A percentile compares a stretch with the other conserved stretches of the same genome.
Evolutionary conservation across 805 yeast genomes (phyloP).

Genomic region (Cyberlindnera suaveolens): DNA sequence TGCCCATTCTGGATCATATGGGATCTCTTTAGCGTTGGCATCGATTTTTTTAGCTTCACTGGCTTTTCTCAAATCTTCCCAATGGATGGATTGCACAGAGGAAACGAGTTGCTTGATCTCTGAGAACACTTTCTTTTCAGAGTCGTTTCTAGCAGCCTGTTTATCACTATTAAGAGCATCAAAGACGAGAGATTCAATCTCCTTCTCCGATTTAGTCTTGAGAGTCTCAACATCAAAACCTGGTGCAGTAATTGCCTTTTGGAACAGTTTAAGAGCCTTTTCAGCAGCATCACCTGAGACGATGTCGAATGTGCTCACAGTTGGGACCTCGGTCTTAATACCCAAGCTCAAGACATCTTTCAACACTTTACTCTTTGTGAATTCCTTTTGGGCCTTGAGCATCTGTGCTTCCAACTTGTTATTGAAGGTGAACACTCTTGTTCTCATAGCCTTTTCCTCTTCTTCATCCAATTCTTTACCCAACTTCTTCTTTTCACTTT

Average conservation of each 20-base stretch:
- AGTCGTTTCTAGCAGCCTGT: conserved; percentile 22
- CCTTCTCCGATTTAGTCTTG: conserved; percentile 10
- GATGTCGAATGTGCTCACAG: conserved; percentile 7
- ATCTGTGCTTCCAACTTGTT: conserved; percentile 14
- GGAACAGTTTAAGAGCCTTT: conserved; percentile 19
- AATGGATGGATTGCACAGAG: conserved; percentile 17
- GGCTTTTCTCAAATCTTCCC: conserved; percentile 25
- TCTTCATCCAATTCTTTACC: conserved; percentile 17
- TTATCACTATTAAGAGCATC: conserved; percentile 11
- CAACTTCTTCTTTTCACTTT: conserved; percentile 31
- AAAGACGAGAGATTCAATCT: conserved; percentile 5
- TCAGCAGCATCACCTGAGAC: conserved; percentile 18
- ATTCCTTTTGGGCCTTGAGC: conserved; percentile 18
- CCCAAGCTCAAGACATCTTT: conserved; percentile 13
- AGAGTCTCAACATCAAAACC: conserved; percentile 10
- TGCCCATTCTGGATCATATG: conserved; percentile 48
- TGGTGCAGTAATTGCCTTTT: conserved; percentile 11
- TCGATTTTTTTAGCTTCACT: conserved; percentile 25
- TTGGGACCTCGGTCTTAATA: conserved; percentile 9
- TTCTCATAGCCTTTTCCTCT: conserved; percentile 15
- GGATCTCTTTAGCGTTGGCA: conserved; percentile 24
- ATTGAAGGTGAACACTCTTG: conserved; percentile 13
- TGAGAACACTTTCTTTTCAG: conserved; percentile 25
- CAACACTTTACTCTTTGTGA: conserved; percentile 17
- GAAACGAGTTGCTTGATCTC: conserved; percentile 21